Base-by-base conservation (phyloP, 2,329 filamentous ascomycete species). In the Xylariaceae sp. region DNA sequence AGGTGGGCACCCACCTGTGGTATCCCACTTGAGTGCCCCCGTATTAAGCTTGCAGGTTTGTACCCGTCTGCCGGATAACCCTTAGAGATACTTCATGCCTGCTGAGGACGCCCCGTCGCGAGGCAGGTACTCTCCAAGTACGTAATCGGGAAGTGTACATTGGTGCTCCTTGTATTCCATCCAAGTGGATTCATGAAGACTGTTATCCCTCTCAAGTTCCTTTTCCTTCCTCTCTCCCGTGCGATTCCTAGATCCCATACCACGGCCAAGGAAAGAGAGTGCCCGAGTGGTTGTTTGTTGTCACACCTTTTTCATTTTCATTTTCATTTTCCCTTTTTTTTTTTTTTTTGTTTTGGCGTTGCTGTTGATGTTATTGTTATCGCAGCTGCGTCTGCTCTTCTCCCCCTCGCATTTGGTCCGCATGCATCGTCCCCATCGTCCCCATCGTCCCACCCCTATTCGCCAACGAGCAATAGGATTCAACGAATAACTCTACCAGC, bases 181-280 rank as follows among this genome's bases (percentile, higher is more conserved):
- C 55, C 51, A 43, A 42, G 39, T n/a, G 5, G 31, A 29, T 12
- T 27, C 41, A 37, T 47, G 42, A 11, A 37, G 5, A 37, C 39
- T 27, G 37, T 50, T 53, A 26, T 30, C 37, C 47, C 40, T 29
- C 41, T 43, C 34, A 19, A 19, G 19, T 19, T 47, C 51, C 50
- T 53, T 54, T 44, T 54, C 50, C 50, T 51, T 58, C 50, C 47
- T 44, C 49, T 48, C 50, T 32, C 41, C 42, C 44, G 53, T 57
- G 57, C 51, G 47, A 55, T 52, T 59, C 55, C 55, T 57, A 52
- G 45, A 57, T 45, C 8, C 29, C 29, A 57, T 44, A 46, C 42
- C 52, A 50, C 19, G 54, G 51, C 57, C 46, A 54, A 50, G 57
- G 54, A 59, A 56, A 59, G 57, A 57, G 50, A 48, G 51, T 51